These are phyloP conservation scores for Fraxinus angustifolia DNA, from an alignment of 305 asterid genomes.

Conservation along the genomic window DNA sequence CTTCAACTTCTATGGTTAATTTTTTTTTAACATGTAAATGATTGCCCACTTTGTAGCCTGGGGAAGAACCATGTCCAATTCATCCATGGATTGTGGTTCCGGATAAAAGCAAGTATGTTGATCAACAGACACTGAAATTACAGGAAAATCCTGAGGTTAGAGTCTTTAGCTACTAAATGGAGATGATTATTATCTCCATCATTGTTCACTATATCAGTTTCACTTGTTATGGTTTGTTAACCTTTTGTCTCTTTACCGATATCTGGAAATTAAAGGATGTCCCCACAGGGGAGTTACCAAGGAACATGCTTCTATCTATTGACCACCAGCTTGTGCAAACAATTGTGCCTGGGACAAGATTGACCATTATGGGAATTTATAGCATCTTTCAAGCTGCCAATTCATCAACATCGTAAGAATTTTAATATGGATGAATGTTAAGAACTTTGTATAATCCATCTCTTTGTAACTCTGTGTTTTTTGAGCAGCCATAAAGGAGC, in stretches of 20 bases:
- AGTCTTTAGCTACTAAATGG: not conserved
- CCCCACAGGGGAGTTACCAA: slow-evolving; percentile 96
- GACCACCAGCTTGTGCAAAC: slow-evolving; percentile 98
- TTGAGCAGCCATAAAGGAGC: slow-evolving; percentile 81
- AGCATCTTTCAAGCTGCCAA: slow-evolving; percentile 91
- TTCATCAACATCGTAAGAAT: slow-evolving; percentile 71
- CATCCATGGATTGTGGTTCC: slow-evolving; percentile 94
- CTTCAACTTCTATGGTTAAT: not conserved
- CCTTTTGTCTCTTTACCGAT: not conserved
- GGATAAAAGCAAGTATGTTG: slow-evolving; percentile 89
- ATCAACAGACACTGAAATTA: slow-evolving; percentile 84
- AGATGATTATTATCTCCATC: not conserved
- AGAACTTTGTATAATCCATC: not conserved
- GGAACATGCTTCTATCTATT: slow-evolving; percentile 85
- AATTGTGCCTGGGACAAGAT: slow-evolving; percentile 95
- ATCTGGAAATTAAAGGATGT: slow-evolving; percentile 61
- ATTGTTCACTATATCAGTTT: not conserved
- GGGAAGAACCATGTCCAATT: slow-evolving; percentile 84
- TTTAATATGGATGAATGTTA: slow-evolving; percentile 8
- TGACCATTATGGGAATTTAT: slow-evolving; percentile 89
- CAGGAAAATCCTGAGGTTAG: slow-evolving; percentile 96
- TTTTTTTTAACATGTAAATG: slow-evolving; percentile 5
- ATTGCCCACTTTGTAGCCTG: slow-evolving; percentile 40
- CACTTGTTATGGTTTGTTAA: slow-evolving; percentile 2
- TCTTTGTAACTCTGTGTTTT: slow-evolving; percentile 22